Base-by-base conservation (phyloP, 371 early-diverging fungal genomes). In the Dichotomocladium elegans region DNA sequence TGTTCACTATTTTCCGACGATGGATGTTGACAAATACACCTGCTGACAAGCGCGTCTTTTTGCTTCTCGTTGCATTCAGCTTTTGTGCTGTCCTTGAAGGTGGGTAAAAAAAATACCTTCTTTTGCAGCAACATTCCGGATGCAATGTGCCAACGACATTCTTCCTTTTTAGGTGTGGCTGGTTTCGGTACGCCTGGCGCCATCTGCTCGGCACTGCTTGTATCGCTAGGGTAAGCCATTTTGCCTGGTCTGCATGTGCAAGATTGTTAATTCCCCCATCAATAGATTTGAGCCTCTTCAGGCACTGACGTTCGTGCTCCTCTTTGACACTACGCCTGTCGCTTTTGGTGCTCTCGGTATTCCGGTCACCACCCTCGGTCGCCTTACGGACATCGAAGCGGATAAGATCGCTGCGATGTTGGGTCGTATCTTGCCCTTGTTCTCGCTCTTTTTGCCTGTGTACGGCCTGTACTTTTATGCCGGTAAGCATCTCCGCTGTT, bases 101-200 rank as follows among this genome's bases (percentile, higher is more conserved):
- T 68, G 51, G 47, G 31, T 19, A 41, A n/a, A n/a, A n/a, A n/a
- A n/a, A n/a, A n/a, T n/a, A n/a, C n/a, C n/a, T n/a, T n/a, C n/a
- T n/a, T n/a, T n/a, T n/a, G n/a, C n/a, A n/a, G n/a, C n/a, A n/a
- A n/a, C n/a, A n/a, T n/a, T n/a, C n/a, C n/a, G n/a, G n/a, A n/a
- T n/a, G n/a, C n/a, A n/a, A n/a, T n/a, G n/a, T n/a, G n/a, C n/a
- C n/a, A n/a, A n/a, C n/a, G n/a, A n/a, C n/a, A 21, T 42, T 25
- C 24, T 22, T 53, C 19, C 22, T 35, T 31, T 44, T 21, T 48
- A 67, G 74, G 74, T 58, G 72, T 71, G 27, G 73, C 74, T 46
- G 77, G 77, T 1, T 77, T 77, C 53, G 78, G 78, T 52, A 77
- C 68, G 14, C 78, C 78, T 5, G 78, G 74, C 44, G 78, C 78